A percentile compares a stretch with the other conserved stretches of the same genome.
Evolutionary conservation across 176 grass and related monocot species (phyloP).

Genomic region (Oryza coarctata): DNA sequence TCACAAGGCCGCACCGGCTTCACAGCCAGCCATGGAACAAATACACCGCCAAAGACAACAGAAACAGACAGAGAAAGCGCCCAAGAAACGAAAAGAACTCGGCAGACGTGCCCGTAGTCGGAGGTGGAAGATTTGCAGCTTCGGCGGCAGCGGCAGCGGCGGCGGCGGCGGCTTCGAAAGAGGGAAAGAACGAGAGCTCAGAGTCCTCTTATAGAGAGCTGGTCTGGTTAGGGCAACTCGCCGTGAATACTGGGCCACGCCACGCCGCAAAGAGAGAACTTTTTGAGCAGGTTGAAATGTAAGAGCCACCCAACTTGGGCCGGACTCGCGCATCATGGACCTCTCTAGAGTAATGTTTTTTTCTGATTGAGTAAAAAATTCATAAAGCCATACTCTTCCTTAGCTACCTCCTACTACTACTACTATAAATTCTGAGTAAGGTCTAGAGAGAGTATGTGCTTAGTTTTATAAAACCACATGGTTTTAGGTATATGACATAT

Average conservation of each 20-base stretch:
- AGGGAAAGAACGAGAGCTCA: neutral
- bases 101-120: neutral
- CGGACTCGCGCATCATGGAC: too few species aligned
- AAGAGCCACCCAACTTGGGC: too few species aligned
- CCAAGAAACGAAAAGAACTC: neutral
- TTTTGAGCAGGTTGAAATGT: neutral
- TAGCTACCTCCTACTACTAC: too few species aligned
- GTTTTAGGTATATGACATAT: too few species aligned
- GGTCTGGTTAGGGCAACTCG: neutral
- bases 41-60: neutral
- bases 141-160: neutral
- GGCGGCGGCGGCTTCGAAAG: neutral
- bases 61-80: neutral
- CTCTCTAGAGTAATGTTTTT: too few species aligned
- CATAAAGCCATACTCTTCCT: too few species aligned
- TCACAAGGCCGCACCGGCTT: constrained; percentile 21
- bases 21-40: neutral
- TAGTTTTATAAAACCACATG: too few species aligned
- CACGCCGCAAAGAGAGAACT: neutral
- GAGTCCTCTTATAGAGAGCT: neutral
- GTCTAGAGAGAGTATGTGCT: too few species aligned
- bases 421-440: too few species aligned
- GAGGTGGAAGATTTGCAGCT: too few species aligned
- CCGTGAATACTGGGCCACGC: neutral
- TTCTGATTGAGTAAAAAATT: too few species aligned